These are phyloP conservation scores for Gynandropsis gynandra DNA, from an alignment of 345 rosid species.

Conservation along the genomic window DNA sequence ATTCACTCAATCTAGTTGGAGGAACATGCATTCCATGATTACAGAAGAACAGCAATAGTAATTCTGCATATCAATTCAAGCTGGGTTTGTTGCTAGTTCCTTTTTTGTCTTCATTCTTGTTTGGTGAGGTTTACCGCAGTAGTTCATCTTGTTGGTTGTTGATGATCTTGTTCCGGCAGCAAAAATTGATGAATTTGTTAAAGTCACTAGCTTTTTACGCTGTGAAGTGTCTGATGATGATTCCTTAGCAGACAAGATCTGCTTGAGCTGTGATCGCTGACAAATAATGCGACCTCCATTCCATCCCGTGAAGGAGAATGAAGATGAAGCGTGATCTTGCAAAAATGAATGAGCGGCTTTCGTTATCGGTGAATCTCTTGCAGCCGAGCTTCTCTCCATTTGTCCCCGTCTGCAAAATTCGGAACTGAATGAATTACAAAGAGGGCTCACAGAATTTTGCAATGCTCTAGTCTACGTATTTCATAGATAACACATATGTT, in stretches of 20 bases:
- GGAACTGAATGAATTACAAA: constrained; percentile 12
- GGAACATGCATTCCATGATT: constrained; percentile 13
- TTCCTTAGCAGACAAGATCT: constrained; percentile 35
- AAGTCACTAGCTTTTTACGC: constrained; percentile 31
- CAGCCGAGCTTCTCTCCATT: constrained; percentile 54
- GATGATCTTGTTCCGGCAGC: constrained; percentile 32
- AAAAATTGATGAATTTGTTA: constrained; percentile 53
- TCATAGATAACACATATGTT: too few relatives aligned
- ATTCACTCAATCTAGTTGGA: constrained; percentile 20
- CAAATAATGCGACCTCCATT: constrained; percentile 83
- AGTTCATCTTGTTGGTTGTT: constrained; percentile 23
- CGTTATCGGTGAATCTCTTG: constrained; percentile 45
- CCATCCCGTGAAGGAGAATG: constrained; percentile 72
- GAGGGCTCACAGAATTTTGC: constrained; percentile 10
- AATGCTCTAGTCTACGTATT: constrained; percentile 1
- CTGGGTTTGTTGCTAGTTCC: constrained; percentile 55
- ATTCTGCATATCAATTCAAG: constrained; percentile 21
- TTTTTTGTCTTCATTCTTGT: constrained; percentile 32
- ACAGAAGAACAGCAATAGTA: constrained; percentile 10
- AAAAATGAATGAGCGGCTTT: constrained; percentile 62
- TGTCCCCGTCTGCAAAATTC: constrained; percentile 51
- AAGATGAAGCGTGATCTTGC: constrained; percentile 54
- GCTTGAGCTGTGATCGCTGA: constrained; percentile 76
- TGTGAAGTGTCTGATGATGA: constrained; percentile 41
- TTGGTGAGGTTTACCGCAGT: constrained; percentile 22